Evolutionary conservation across 2,329 filamentous ascomycete genomes (phyloP).

Genomic region (Colletotrichum chrysophilum): DNA sequence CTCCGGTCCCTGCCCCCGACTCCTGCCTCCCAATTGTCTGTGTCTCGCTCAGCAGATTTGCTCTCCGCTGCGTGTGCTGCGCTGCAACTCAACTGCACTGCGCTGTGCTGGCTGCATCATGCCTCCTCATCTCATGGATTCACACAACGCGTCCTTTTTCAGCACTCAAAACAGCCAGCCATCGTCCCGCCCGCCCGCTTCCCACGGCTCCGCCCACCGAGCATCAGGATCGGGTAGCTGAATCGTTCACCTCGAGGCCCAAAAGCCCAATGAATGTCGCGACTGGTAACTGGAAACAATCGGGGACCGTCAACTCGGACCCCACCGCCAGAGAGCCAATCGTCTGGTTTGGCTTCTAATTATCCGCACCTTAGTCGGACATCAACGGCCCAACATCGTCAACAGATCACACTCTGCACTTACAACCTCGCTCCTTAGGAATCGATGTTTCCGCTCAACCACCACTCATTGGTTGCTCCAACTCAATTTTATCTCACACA

Average conservation of each 20-base stretch:
- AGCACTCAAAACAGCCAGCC: neutral
- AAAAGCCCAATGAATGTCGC: neutral
- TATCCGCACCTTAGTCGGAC: slow-evolving; percentile 8
- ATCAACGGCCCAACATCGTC: slow-evolving; percentile 8
- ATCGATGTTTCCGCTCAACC: neutral
- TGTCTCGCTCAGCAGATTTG: neutral
- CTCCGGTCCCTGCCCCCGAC: slow-evolving; percentile 9
- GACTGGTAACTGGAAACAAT: neutral
- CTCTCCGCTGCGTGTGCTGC: neutral
- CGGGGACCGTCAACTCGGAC: neutral
- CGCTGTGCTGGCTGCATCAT: neutral
- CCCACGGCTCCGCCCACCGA: slow-evolving; percentile 18
- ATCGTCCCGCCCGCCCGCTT: slow-evolving; percentile 13
- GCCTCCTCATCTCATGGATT: neutral
- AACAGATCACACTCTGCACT: neutral
- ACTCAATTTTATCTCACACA: neutral
- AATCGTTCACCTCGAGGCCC: slow-evolving; percentile 8
- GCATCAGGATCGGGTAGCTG: slow-evolving; percentile 2
- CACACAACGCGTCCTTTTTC: neutral
- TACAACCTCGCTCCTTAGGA: neutral
- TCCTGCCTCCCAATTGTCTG: neutral
- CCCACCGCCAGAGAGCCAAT: neutral
- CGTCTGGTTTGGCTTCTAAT: neutral
- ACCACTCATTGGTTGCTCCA: neutral
- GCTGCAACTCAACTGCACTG: neutral